A percentile compares a stretch with the other conserved stretches of the same genome.
Evolutionary conservation across 495 filamentous ascomycete species (phyloP).

Genomic region (Aspergillus cristatus): DNA sequence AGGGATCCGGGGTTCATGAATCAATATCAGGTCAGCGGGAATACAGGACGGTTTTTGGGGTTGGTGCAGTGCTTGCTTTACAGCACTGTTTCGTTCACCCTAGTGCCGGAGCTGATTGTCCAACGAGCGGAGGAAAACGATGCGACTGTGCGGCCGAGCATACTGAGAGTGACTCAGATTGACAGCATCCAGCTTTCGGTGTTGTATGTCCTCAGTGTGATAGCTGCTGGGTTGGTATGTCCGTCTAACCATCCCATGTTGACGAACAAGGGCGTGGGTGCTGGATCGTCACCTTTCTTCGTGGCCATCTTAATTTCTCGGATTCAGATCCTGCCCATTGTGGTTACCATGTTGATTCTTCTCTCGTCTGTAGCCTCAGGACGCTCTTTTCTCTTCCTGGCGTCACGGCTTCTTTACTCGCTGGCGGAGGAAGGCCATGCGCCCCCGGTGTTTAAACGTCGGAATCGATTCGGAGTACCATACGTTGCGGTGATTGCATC

Average conservation of each 20-base stretch:
- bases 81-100: slow-evolving; percentile 45
- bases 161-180: slow-evolving; percentile 11
- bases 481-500: slow-evolving; percentile 33
- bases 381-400: slow-evolving; percentile 50
- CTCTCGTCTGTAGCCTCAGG: slow-evolving; percentile 62
- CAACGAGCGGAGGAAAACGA: slow-evolving; percentile 40
- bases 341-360: slow-evolving; percentile 62
- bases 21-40: slow-evolving; percentile 49
- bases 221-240: slow-evolving; percentile 48
- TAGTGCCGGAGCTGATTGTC: slow-evolving; percentile 46
- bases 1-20: slow-evolving; percentile 60
- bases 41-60: slow-evolving; percentile 56
- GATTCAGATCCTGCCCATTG: slow-evolving; percentile 47
- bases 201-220: slow-evolving; percentile 52
- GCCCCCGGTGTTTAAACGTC: slow-evolving; percentile 30
- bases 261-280: slow-evolving; percentile 41
- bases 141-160: slow-evolving; percentile 20
- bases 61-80: slow-evolving; percentile 57
- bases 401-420: slow-evolving; percentile 42
- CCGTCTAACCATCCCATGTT: slow-evolving; percentile 45
- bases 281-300: slow-evolving; percentile 29
- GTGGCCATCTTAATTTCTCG: slow-evolving; percentile 33
- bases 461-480: slow-evolving; percentile 38
- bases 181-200: slow-evolving; percentile 31
- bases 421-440: slow-evolving; percentile 41